These are phyloP conservation scores for Begonia peltatifolia DNA, from an alignment of 306 rosid species.

Conservation along the genomic window DNA sequence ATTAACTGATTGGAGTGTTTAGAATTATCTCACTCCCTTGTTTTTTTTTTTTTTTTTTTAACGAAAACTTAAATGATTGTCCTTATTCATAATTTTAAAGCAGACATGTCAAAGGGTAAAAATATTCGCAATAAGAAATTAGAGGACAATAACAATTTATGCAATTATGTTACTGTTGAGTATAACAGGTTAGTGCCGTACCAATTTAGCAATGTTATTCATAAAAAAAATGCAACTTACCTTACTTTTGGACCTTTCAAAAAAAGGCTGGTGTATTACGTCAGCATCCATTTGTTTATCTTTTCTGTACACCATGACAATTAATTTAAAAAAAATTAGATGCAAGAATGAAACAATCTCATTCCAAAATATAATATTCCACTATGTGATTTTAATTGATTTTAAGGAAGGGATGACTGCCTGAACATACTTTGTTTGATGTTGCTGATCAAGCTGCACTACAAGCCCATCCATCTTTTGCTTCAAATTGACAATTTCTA, in stretches of 20 bases:
- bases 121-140: too few species aligned
- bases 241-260: constrained; percentile 51
- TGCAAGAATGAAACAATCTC: too few species aligned
- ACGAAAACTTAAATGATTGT: too few species aligned
- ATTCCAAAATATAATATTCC: too few species aligned
- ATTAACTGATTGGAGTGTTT: too few species aligned
- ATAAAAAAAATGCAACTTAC: constrained; percentile 23
- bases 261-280: constrained; percentile 19
- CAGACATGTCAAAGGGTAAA: too few species aligned
- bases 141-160: too few species aligned
- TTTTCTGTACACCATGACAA: constrained; percentile 28
- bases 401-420: constrained; percentile 6
- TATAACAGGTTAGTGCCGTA: neutral
- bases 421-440: constrained; percentile 18
- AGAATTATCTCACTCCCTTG: too few species aligned
- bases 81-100: too few species aligned
- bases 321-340: neutral
- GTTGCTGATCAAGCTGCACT: constrained; percentile 39
- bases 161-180: too few species aligned
- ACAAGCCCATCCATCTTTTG: constrained; percentile 41
- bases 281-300: constrained; percentile 35
- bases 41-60: too few species aligned
- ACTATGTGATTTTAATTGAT: neutral
- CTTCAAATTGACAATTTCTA: constrained; percentile 40
- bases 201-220: neutral